Percentiles rank a stretch among this genome's conserved stretches.
Evolutionary conservation across 73 alveolate species (phyloP).

Genomic region (Uronychia binucleata): DNA sequence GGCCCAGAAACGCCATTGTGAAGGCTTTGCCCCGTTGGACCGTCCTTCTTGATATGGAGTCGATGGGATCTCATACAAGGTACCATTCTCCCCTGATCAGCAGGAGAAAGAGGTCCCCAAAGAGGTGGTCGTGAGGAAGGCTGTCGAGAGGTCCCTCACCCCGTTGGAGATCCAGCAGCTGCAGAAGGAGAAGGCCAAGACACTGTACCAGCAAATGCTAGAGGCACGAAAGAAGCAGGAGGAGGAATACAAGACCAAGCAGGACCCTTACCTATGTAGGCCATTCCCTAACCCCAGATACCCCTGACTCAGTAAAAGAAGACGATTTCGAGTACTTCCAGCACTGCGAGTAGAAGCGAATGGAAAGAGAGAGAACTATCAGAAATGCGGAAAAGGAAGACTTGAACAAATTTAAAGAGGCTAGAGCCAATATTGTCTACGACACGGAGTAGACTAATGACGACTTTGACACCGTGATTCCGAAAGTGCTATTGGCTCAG

Average conservation of each 20-base stretch:
- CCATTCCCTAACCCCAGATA: not conserved
- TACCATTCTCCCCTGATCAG: no score
- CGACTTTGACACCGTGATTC: not conserved
- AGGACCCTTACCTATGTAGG: not conserved
- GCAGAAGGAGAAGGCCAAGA: not conserved
- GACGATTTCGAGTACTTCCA: slow-evolving; percentile 5
- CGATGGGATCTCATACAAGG: no score
- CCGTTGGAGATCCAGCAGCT: not conserved
- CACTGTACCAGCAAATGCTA: not conserved
- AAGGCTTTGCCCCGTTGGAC: no score
- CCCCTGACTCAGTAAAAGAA: not conserved
- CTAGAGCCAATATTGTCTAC: not conserved
- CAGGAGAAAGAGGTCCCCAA: not conserved
- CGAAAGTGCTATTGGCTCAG: no score
- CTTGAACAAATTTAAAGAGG: not conserved
- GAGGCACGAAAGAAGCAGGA: not conserved
- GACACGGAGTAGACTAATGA: not conserved
- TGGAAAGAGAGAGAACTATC: not conserved
- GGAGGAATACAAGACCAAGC: not conserved
- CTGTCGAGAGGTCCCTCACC: not conserved
- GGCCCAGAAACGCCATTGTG: no score
- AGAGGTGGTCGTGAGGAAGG: not conserved
- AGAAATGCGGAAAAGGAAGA: not conserved
- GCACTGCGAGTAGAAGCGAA: not conserved
- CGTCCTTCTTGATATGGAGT: no score